phyloP scores from a whole-genome alignment of 345 rosid species.

The Camelina sativa region DNA sequence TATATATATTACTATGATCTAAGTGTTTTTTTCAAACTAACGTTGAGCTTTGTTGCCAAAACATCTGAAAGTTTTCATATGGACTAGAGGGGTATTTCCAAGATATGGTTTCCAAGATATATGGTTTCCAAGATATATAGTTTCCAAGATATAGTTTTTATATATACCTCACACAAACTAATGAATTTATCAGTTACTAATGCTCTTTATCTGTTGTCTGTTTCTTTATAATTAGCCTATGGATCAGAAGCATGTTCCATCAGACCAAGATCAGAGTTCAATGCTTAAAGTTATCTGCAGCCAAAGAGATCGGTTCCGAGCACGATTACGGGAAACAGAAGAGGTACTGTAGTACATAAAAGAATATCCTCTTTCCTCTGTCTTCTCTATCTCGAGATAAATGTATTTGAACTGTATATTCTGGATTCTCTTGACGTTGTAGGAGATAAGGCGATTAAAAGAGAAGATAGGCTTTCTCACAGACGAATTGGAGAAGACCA shows the following conservation, averaged over 20 bases:
- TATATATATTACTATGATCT: neutral
- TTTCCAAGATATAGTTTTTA: too few species aligned
- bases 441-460: conserved; percentile 92
- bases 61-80: conserved; percentile 7
- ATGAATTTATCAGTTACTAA: neutral
- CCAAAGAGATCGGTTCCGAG: conserved; percentile 91
- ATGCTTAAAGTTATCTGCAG: conserved; percentile 98
- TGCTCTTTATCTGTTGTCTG: conserved; percentile 16
- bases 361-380: neutral
- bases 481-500: conserved; percentile 81
- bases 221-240: conserved; percentile 52
- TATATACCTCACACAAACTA: neutral
- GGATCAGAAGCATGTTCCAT: conserved; percentile 71
- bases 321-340: conserved; percentile 86
- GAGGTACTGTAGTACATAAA: conserved; percentile 55
- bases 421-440: conserved; percentile 11
- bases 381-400: neutral
- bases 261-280: conserved; percentile 93
- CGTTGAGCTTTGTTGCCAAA: conserved; percentile 3
- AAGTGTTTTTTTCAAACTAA: neutral
- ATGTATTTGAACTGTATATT: neutral
- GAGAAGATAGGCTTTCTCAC: conserved; percentile 78
- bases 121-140: too few species aligned
- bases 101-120: too few species aligned
- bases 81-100: neutral